phyloP scores from a whole-genome alignment of 2,329 filamentous ascomycete species.

The Chaetomiaceae sp. region DNA sequence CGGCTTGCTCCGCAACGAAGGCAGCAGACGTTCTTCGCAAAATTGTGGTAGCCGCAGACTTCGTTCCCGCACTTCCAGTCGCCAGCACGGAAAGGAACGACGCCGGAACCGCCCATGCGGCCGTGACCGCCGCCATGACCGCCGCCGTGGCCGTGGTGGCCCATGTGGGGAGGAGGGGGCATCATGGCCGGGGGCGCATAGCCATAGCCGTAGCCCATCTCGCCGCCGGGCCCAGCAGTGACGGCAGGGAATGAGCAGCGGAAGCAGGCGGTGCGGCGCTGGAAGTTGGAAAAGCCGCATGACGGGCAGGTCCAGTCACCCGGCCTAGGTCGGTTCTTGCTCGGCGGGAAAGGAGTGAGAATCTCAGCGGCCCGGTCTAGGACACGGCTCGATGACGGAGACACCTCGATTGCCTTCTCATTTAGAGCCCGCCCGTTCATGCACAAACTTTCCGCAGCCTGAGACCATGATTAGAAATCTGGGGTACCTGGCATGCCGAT shows the following conservation, averaged over 20 bases:
- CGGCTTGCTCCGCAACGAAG: constrained; percentile 93
- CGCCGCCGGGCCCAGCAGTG: constrained; percentile 66
- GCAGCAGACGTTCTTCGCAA: constrained; percentile 98
- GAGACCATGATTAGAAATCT: not conserved
- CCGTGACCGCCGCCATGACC: constrained; percentile 41
- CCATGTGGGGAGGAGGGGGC: constrained; percentile 70
- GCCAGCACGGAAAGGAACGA: constrained; percentile 94
- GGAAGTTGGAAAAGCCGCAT: constrained; percentile 98
- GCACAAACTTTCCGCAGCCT: constrained; percentile 96
- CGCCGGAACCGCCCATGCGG: constrained; percentile 75
- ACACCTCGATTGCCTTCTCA: constrained; percentile 98
- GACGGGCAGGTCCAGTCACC: constrained; percentile 99
- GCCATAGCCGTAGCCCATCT: constrained; percentile 61
- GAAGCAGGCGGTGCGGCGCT: constrained; percentile 97
- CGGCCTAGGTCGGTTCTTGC: constrained; percentile 94
- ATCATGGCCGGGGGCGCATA: constrained; percentile 75
- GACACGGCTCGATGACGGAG: constrained; percentile 93
- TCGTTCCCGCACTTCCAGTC: constrained; percentile 99
- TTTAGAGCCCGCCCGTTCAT: constrained; percentile 99
- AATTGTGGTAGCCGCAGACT: constrained; percentile 97
- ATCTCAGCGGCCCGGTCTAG: constrained; percentile 94
- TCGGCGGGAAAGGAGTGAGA: constrained; percentile 92
- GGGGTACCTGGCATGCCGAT: not conserved
- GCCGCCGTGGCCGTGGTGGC: constrained; percentile 45
- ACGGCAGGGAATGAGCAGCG: constrained; percentile 98